Conservation (phyloP, 345 rosid genomes). For the Pelargonium nanum region DNA sequence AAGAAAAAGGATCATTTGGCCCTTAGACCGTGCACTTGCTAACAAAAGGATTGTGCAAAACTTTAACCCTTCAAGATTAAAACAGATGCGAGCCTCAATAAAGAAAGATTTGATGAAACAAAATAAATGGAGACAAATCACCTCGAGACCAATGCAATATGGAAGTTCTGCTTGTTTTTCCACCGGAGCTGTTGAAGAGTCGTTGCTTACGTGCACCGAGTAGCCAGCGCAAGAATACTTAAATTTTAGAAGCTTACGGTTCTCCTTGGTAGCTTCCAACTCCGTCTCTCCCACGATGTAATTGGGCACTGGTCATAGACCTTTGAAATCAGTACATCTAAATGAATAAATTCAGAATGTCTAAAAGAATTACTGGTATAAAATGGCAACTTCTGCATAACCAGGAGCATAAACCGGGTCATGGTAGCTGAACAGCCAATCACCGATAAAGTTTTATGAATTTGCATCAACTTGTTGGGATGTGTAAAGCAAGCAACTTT, state of each 20-base stretch:
- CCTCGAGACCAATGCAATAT: conserved; percentile 41
- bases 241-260: conserved; percentile 25
- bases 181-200: conserved; percentile 14
- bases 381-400: no score
- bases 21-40: no score
- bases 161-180: conserved; percentile 27
- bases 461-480: no score
- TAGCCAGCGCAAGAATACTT: conserved; percentile 39
- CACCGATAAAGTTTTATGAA: no score
- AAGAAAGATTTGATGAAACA: conserved; percentile 1
- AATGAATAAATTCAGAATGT: neutral
- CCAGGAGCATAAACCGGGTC: no score
- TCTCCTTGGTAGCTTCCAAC: conserved; percentile 32
- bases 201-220: conserved; percentile 28
- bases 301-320: conserved; percentile 25
- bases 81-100: no score
- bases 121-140: conserved; percentile 10
- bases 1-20: no score
- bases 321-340: conserved; percentile 6
- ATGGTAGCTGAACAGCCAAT: no score
- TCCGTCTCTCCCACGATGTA: conserved; percentile 25
- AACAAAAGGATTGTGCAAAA: no score
- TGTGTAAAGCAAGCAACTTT: neutral
- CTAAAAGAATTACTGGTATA: no score
- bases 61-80: no score